These are phyloP conservation scores for Zychaea mexicana DNA, from an alignment of 371 early-diverging fungal genomes.

Conservation along the genomic window DNA sequence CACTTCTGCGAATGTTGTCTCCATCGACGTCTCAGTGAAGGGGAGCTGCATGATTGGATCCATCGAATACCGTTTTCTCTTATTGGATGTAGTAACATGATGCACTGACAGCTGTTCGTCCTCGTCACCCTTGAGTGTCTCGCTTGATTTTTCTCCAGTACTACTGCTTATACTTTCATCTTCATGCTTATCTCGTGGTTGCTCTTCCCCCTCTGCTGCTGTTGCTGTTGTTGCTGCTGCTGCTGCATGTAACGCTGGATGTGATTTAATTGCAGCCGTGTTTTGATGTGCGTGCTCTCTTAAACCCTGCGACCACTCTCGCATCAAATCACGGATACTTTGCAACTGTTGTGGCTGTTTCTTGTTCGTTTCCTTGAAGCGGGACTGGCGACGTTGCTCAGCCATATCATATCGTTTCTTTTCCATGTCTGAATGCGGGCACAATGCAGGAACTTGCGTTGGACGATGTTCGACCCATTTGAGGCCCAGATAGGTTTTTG, in stretches of 20 bases:
- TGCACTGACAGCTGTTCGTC: background rate
- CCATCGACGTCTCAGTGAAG: conserved; percentile 35
- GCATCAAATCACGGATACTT: conserved; percentile 34
- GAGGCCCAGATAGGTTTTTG: conserved; percentile 38
- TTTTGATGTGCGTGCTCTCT: conserved; percentile 24
- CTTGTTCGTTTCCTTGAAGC: conserved; percentile 26
- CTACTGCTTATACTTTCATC: conserved; percentile 6
- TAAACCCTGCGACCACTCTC: conserved; percentile 45
- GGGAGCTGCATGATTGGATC: conserved; percentile 32
- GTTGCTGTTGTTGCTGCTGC: background rate
- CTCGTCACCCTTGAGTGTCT: conserved; percentile 11
- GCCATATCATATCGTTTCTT: conserved; percentile 59
- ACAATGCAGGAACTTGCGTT: conserved; percentile 46
- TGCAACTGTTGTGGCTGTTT: conserved; percentile 14
- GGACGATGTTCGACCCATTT: conserved; percentile 36
- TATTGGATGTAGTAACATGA: conserved; percentile 6
- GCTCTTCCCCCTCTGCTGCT: background rate
- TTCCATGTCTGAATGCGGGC: conserved; percentile 49
- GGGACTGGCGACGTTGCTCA: conserved; percentile 51
- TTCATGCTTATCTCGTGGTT: conserved; percentile 18
- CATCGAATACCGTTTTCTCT: conserved; percentile 36
- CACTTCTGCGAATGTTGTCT: conserved; percentile 64
- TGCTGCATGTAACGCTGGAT: conserved; percentile 35
- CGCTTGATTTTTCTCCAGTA: background rate
- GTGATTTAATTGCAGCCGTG: conserved; percentile 37